Evolutionary conservation across 345 rosid species (phyloP).

Genomic region (Kandelia obovata): DNA sequence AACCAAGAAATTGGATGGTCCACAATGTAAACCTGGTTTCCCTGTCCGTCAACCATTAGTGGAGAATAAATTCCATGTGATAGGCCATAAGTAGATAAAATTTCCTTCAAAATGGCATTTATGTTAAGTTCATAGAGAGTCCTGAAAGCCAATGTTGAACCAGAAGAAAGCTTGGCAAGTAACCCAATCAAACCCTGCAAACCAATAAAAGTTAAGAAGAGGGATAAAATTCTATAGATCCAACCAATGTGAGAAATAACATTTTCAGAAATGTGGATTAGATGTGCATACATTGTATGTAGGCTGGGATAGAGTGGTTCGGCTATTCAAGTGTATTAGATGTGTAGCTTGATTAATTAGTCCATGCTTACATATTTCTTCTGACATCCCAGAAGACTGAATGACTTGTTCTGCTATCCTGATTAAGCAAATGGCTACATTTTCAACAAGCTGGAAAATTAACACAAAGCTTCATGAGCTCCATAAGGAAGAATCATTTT

Average conservation of each 20-base stretch:
- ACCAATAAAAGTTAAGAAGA: constrained; percentile 23
- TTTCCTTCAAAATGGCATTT: constrained; percentile 68
- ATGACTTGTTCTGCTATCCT: constrained; percentile 68
- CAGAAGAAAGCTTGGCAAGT: constrained; percentile 70
- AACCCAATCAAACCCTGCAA: constrained; percentile 82
- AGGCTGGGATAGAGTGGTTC: constrained; percentile 72
- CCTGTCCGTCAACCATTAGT: constrained; percentile 50
- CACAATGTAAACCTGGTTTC: constrained; percentile 62
- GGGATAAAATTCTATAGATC: constrained; percentile 10
- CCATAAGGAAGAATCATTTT: neutral
- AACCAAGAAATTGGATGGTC: neutral
- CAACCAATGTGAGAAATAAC: constrained; percentile 1
- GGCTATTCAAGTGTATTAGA: constrained; percentile 63
- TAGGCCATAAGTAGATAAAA: constrained; percentile 60
- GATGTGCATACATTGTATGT: constrained; percentile 59
- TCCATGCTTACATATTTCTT: constrained; percentile 74
- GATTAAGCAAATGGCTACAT: constrained; percentile 72
- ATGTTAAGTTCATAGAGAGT: constrained; percentile 73
- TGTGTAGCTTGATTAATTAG: constrained; percentile 61
- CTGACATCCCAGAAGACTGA: constrained; percentile 62
- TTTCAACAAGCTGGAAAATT: constrained; percentile 74
- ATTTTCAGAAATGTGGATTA: constrained; percentile 9
- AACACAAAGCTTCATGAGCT: constrained; percentile 8
- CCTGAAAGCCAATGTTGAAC: constrained; percentile 70
- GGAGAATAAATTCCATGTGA: constrained; percentile 69